Base-by-base conservation (phyloP, 805 yeast genomes). In the Zygosaccharomyces gambellarensis region DNA sequence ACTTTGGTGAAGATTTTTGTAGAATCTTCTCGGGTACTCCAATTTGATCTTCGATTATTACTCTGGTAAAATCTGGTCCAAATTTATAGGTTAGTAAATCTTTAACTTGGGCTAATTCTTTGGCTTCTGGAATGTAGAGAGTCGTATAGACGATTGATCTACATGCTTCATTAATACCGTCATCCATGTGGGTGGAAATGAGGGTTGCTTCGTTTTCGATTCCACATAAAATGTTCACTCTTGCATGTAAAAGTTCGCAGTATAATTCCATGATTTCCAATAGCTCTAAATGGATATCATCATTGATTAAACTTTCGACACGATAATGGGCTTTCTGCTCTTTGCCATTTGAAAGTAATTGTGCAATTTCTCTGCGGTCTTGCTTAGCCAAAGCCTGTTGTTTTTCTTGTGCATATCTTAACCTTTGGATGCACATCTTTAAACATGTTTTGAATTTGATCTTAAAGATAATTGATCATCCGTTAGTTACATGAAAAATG, bases 271-370 rank as follows among this genome's bases (percentile, higher is more conserved):
- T 67, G 41, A 80, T 79, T 64, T 90, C 96, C 46, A 89, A 70
- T 22, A 89, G 71, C 68, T 89, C 96, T 21, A 86, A 79, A 59
- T 83, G 80, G 29, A 87, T 79, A 61, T 89, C 97, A 56, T 87
- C 92, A 31, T 90, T 76, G 29, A 90, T 86, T 49, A 89, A 79
- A 58, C 86, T 85, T 63, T 89, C 97, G 3, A 87, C 92, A 44
- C 95, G 69, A 49, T 88, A 88, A 48, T 78, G 77, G 9, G 96
- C 96, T 58, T 90, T 86, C 45, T 84, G 82, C 53, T 87, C 90
- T 61, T 87, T 88, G 5, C 88, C 89, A 39, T 72, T 74, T 7
- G 76, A 72, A 45, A 89, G 70, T 9, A 88, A 70, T 43, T 85
- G 90, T 2, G 95, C 95, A 64, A 75, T 77, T 46, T 74, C 76